phyloP scores from a whole-genome alignment of 257 asterid genomes.

The Ballota nigra region DNA sequence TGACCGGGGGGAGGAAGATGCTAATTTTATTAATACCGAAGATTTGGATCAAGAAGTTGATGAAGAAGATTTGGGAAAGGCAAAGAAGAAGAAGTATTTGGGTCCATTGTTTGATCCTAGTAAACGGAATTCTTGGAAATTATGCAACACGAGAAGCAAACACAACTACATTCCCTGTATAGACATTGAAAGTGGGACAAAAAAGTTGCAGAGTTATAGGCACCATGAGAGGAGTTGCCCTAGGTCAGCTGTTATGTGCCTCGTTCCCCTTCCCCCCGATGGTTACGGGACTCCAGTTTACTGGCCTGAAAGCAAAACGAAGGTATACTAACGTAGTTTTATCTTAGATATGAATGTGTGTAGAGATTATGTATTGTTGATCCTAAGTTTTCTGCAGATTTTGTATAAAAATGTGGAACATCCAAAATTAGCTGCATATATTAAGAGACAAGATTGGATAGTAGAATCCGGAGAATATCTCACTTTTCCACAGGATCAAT shows the following conservation, averaged over 20 bases:
- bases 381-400: slow-evolving; percentile 47
- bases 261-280: slow-evolving; percentile 80
- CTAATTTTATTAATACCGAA: slow-evolving; percentile 39
- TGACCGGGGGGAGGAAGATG: slow-evolving; percentile 37
- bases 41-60: slow-evolving; percentile 45
- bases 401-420: slow-evolving; percentile 81
- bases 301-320: slow-evolving; percentile 89
- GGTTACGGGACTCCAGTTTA: slow-evolving; percentile 63
- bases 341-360: slow-evolving; percentile 7
- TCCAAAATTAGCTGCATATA: slow-evolving; percentile 73
- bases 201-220: slow-evolving; percentile 59
- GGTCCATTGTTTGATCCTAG: slow-evolving; percentile 80
- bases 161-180: slow-evolving; percentile 94
- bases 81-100: slow-evolving; percentile 36
- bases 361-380: slow-evolving; percentile 18
- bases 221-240: slow-evolving; percentile 96
- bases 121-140: slow-evolving; percentile 65
- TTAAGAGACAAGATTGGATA: slow-evolving; percentile 72
- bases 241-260: slow-evolving; percentile 64
- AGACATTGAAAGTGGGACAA: slow-evolving; percentile 58
- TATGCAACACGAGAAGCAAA: slow-evolving; percentile 81
- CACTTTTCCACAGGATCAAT: slow-evolving; percentile 57
- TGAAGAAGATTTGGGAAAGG: slow-evolving; percentile 44
- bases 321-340: slow-evolving; percentile 43
- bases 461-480: slow-evolving; percentile 78